phyloP scores from a whole-genome alignment of 2,329 filamentous ascomycete species.

The Dothideomycetes sp. region DNA sequence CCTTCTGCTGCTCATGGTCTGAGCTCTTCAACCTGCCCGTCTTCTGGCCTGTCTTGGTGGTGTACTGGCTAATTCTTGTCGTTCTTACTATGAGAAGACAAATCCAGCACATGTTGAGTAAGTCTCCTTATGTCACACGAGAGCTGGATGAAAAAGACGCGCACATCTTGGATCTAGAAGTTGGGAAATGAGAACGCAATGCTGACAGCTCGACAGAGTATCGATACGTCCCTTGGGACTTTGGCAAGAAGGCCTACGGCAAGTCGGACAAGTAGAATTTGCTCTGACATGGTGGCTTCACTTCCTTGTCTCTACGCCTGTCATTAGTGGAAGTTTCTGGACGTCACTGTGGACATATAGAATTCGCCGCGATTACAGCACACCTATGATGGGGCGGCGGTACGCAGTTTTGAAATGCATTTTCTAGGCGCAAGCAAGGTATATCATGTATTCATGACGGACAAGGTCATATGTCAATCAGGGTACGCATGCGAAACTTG shows the following conservation, averaged over 20 bases:
- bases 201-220: constrained; percentile 6
- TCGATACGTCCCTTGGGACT: constrained; percentile 29
- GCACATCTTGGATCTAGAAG: too few relatives aligned
- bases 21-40: constrained; percentile 92
- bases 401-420: background rate
- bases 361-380: too few relatives aligned
- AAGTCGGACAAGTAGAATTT: too few relatives aligned
- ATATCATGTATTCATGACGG: too few relatives aligned
- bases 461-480: too few relatives aligned
- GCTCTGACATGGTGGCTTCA: too few relatives aligned
- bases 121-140: constrained; percentile 45
- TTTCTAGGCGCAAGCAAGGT: background rate
- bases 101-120: constrained; percentile 99
- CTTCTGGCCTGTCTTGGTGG: constrained; percentile 96
- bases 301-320: too few relatives aligned
- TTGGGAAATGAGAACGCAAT: fast-evolving
- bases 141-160: background rate
- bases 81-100: constrained; percentile 96
- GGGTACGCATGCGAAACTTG: too few relatives aligned
- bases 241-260: constrained; percentile 26
- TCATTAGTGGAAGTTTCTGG: too few relatives aligned
- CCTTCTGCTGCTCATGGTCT: constrained; percentile 85
- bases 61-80: constrained; percentile 98
- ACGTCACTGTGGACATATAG: too few relatives aligned
- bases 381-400: too few relatives aligned